Evolutionary conservation across 2,329 filamentous ascomycete species (phyloP), one percentile per base, ranked within the genome.

Genomic region (Pyrenochaeta sp.): DNA sequence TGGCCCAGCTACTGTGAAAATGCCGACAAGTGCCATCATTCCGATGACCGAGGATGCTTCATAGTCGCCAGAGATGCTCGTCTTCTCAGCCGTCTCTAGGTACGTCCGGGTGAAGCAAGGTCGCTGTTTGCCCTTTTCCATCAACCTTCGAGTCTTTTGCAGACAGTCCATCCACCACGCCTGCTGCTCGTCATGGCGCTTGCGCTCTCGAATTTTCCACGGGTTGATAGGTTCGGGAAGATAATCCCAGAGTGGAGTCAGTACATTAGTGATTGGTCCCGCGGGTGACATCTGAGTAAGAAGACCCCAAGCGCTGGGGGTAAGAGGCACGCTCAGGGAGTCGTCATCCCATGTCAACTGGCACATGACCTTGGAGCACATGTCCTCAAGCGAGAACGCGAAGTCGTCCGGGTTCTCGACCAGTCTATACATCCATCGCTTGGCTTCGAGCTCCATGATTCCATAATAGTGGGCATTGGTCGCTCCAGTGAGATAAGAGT

Each of bases 241-340:
- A 53, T 61, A 71, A 56, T 85, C 78, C 83, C 83, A 85, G 0
- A 86, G 76, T 4, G 83, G 83, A 3, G 83, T 85, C 40, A 86
- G 52, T 3, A 85, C 79, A 58, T 86, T 86, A n/a, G 84, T 86
- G 61, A 86, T 83, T 1, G 84, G 84, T 0, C 84, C 84, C 27
- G 84, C 84, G 0, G 84, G 84, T 1, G 84, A 86, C 83, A 86
- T 86, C 52, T 86, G 84, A 4, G 79, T 85, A 15, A 86, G 73
- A 1, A 86, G 75, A n/a, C 83, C 84, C 84, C 83, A 85, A 1
- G 84, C 84, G 58, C 80, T 83, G 47, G 80, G 79, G 9, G 79
- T 84, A 58, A 81, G 81, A 60, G 82, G 79, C 50, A 79, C 74
- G 68, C 82, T 85, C 39, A 83, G 66, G 42, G 72, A 74, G 6